Percentiles rank a stretch among this genome's conserved stretches.
Evolutionary conservation across 2,329 filamentous ascomycete species (phyloP).

Genomic region (Penicillium decumbens): DNA sequence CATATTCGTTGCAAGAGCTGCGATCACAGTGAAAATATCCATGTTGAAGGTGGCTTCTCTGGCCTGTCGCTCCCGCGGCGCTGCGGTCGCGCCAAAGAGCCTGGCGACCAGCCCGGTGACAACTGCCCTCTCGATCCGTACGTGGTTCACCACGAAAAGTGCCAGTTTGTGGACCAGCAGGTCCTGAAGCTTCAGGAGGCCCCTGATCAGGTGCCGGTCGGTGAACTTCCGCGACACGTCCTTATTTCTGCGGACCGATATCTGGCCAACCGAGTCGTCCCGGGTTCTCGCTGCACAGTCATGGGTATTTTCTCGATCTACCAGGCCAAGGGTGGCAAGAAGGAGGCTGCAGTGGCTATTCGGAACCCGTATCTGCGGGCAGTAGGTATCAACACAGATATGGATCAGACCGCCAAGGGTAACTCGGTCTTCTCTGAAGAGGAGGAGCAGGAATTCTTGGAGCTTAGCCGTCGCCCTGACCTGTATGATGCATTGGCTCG

Average conservation of each 20-base stretch:
- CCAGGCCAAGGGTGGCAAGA: constrained; percentile 82
- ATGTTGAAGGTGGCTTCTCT: constrained; percentile 78
- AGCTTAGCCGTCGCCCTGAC: constrained; percentile 84
- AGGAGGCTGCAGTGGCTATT: constrained; percentile 83
- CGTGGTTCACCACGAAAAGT: constrained; percentile 91
- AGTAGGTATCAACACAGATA: constrained; percentile 84
- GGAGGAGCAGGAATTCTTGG: constrained; percentile 92
- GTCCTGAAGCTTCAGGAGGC: constrained; percentile 97
- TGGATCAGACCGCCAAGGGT: constrained; percentile 84
- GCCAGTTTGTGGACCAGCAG: constrained; percentile 93
- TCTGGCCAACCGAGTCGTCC: constrained; percentile 89
- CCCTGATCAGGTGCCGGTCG: constrained; percentile 93
- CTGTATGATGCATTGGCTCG: constrained; percentile 86
- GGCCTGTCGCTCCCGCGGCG: constrained; percentile 77
- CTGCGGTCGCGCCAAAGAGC: constrained; percentile 60
- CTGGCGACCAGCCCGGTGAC: constrained; percentile 62
- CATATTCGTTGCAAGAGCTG: constrained; percentile 87
- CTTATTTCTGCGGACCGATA: constrained; percentile 95
- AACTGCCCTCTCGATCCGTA: constrained; percentile 92
- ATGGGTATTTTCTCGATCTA: constrained; percentile 99
- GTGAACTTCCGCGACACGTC: constrained; percentile 90
- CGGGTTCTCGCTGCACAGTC: constrained; percentile 86
- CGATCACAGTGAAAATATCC: constrained; percentile 63
- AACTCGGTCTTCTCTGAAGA: constrained; percentile 82
- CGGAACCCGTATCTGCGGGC: constrained; percentile 91